Base-by-base conservation (phyloP, 139 green algal species). In the Tetraselmis chui region DNA sequence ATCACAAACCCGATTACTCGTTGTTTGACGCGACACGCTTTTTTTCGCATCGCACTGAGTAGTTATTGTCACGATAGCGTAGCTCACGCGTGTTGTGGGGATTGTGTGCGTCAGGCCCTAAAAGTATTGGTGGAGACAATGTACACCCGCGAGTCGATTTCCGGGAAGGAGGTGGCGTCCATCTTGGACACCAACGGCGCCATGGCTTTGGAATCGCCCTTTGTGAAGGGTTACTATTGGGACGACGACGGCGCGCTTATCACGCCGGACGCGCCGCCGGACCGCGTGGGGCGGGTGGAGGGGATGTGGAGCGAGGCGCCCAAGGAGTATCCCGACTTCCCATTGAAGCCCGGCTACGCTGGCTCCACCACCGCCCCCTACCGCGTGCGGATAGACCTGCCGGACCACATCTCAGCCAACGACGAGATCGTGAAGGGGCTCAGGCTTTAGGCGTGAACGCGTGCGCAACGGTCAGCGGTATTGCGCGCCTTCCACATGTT, bases 291-390 rank as follows among this genome's bases (percentile, higher is more conserved):
- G 2, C 28, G 29, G 30, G 29, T 80, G 30, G 2, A 59, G 30
- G 31, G 30, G 30, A 22, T 67, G 77, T 67, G 18, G 31, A 80
- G 5, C 30, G 30, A 2, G 31, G 1, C 30, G 26, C 30, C 76
- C 2, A n/a, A n/a, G n/a, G 81, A 25, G 2, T 30, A 26, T 18
- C 77, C 30, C 80, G 78, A 58, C 0, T 79, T 79, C n/a, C 30
- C 27, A 2, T 31, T 2, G 1, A 28, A 45, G 24, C 28, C 28
- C 2, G 82, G 78, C 0, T 27, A 31, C 2, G 89, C 86, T 84
- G 89, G 84, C 84, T 84, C 84, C 29, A 45, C 85, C n/a, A 81
- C 79, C 25, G 91, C 85, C 75, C 89, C 89, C 5, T 92, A 92
- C 82, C 58, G 32, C 0, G 76, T 91, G 2, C 85, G 85, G 30